A percentile compares a stretch with the other conserved stretches of the same genome.
Conservation (phyloP, 148 eudicot genomes). For the Amaranthus cruentus region DNA sequence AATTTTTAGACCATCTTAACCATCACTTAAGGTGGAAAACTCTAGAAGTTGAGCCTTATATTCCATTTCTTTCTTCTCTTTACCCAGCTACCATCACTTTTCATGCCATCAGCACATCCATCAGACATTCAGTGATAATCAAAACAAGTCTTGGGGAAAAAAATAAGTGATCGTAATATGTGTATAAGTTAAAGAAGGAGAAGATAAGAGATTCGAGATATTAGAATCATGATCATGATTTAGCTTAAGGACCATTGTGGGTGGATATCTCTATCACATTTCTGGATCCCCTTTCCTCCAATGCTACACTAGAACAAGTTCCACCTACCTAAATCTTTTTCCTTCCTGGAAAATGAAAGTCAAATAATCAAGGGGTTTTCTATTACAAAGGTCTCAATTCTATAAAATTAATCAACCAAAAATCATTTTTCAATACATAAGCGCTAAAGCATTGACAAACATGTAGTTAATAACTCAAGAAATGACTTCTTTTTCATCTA, state of each 20-base stretch:
- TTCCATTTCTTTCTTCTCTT: neutral
- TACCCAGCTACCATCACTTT: neutral
- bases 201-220: slow-evolving; percentile 27
- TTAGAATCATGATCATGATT: slow-evolving; percentile 20
- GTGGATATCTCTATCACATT: slow-evolving; percentile 28
- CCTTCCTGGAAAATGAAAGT: slow-evolving; percentile 5
- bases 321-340: slow-evolving; percentile 8
- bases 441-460: too few species aligned
- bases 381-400: neutral
- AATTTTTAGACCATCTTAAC: neutral
- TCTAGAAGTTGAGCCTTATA: slow-evolving; percentile 1
- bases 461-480: too few species aligned
- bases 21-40: neutral
- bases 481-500: too few species aligned
- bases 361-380: neutral
- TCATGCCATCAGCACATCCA: neutral
- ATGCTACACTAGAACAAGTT: slow-evolving; percentile 23
- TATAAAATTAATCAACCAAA: too few species aligned
- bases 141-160: neutral
- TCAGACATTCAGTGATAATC: neutral
- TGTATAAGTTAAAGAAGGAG: slow-evolving; percentile 11
- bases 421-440: too few species aligned
- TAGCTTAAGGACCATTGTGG: slow-evolving; percentile 27
- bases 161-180: slow-evolving; percentile 8
- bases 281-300: slow-evolving; percentile 15